Evolutionary conservation across 116 monocot genomes (phyloP), one percentile per base, ranked within the genome.

Genomic region (Trichopus zeylanicus): DNA sequence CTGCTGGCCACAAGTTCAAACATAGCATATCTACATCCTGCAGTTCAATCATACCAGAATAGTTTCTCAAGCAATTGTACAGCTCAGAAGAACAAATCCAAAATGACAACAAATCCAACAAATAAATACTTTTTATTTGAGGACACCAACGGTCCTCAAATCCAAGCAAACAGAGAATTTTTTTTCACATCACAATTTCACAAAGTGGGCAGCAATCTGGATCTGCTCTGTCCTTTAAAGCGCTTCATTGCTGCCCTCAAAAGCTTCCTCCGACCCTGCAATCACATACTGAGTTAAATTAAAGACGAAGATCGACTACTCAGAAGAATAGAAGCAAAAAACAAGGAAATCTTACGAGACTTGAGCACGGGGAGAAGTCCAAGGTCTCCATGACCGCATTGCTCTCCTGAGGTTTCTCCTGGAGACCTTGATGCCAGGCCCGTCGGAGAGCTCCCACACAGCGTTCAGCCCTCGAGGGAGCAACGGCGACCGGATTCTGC

Each of bases 401-500:
- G 6, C 23, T 60, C 42, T 6, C 31, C 27, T 53, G 33, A 69
- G 53, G 39, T 34, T 69, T 29, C 37, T 21, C 13, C 5, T 13
- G 5, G 39, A 9, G 29, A 33, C 27, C 21, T 56, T 18, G 7
- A 5, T 60, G 12, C 46, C 31, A 29, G 8, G 10, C 18, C 29
- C 38, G 2, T 8, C 64, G 2, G 37, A 31, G 10, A 35, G 22
- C 8, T 49, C 23, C 7, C 8, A 20, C 8, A 4, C 8, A 22
- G 49, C 49, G 19, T 18, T 13, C 5, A 37, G 16, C 31, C 72
- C 73, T 21, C 80, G 77, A 21, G 76, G 89, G 23, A 86, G 52
- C 42, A 81, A 64, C n/a, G 94, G 89, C 4, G 89, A 95, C 89
- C 89, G 86, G 11, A 95, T 78, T 29, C 65, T 55, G 69, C 89